Evolutionary conservation across 495 filamentous ascomycete species (phyloP), one percentile per base, ranked within the genome.

Genomic region (Xylaria intraflava): DNA sequence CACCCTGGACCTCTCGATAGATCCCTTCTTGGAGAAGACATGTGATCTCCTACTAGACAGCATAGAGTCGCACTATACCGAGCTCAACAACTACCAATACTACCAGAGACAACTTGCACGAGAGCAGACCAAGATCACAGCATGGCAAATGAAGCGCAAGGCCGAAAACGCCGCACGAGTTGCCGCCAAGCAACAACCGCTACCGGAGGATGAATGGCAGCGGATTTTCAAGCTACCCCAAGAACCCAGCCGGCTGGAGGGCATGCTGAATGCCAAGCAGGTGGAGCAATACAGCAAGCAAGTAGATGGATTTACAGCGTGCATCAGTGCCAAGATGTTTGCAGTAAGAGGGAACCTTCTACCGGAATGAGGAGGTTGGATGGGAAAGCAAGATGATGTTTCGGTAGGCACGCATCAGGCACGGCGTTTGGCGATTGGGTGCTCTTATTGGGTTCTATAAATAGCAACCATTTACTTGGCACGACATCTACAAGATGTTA

Each of bases 31-130:
- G n/a, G 91, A 96, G 79, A 95, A 95, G 80, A 95, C 92, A 52
- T 93, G 89, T 72, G 91, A 98, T 65, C 82, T 95, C 57, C 82
- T 98, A 22, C 83, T 98, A 52, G 93, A 98, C 53, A 89, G 84
- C 73, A 97, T 98, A 65, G 93, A 98, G 77, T 83, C 85, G 22
- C 93, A 98, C 78, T 90, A 97, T 72, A 95, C 91, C 44, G 93
- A 98, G 73, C 85, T 92, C 67, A 98, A 97, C 81, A 98, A 98
- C 78, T 88, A 89, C 75, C 90, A 95, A 73, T 98, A 96, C 78
- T 95, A 97, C 77, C 89, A 95, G 74, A 83, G 93, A 49, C 90
- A 94, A 63, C 78, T 96, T n/a, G 85, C 84, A 22, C 88, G 93
- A 46, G 93, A 98, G 78, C 94, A 98, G 74, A 74, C 85, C 58